Conservation (phyloP, 2,329 filamentous ascomycete species). For the Delphinella strobiligena region DNA sequence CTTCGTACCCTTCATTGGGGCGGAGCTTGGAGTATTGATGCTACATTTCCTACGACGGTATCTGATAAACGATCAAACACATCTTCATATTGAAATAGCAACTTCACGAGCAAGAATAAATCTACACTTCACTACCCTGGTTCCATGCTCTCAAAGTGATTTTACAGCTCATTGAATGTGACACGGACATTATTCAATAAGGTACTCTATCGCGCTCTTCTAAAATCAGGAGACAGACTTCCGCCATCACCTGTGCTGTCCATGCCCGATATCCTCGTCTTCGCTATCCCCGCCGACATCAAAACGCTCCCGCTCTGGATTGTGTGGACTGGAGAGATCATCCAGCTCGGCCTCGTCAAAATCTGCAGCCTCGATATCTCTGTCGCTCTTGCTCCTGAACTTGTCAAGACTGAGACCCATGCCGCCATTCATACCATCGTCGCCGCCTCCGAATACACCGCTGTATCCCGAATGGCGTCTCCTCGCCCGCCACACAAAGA, state of each 20-base stretch:
- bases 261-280: too few relatives aligned
- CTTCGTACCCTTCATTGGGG: constrained; percentile 35
- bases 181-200: too few relatives aligned
- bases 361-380: constrained; percentile 49
- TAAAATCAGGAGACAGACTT: too few relatives aligned
- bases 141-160: too few relatives aligned
- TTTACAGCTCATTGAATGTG: too few relatives aligned
- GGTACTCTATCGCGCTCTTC: too few relatives aligned
- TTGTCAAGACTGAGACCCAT: constrained; percentile 34
- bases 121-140: too few relatives aligned
- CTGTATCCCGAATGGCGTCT: constrained; percentile 34
- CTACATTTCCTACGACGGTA: constrained; percentile 22
- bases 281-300: constrained; percentile 9
- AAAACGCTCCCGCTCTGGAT: constrained; percentile 15
- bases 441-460: constrained; percentile 24
- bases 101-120: too few relatives aligned
- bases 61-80: constrained; percentile 16
- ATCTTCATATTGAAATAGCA: too few relatives aligned
- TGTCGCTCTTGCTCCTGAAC: constrained; percentile 25
- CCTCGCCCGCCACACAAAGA: constrained; percentile 49
- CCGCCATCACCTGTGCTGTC: too few relatives aligned
- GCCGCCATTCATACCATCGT: constrained; percentile 29
- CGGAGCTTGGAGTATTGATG: constrained; percentile 22
- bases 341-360: constrained; percentile 52
- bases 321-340: constrained; percentile 30